Conservation (phyloP, 108 stramenopile species). For the Epithemia pelagica region DNA sequence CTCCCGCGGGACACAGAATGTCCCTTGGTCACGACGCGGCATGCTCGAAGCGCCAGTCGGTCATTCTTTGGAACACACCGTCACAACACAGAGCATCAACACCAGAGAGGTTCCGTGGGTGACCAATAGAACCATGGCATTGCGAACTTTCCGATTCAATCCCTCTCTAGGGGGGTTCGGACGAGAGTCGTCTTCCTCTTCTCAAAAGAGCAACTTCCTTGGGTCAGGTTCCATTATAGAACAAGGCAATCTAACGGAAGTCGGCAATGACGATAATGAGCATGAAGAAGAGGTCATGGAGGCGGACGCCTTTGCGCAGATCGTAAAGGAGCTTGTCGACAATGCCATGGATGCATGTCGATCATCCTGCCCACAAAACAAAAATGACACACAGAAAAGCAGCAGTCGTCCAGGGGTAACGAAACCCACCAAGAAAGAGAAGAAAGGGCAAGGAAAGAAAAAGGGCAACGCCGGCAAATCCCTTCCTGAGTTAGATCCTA, state of each 20-base stretch:
- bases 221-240: neutral
- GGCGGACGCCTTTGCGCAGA: constrained; percentile 75
- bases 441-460: constrained; percentile 9
- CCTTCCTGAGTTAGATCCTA: too few relatives aligned
- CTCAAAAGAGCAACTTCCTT: neutral
- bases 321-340: constrained; percentile 85
- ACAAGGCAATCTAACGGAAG: too few relatives aligned
- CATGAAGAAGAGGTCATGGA: constrained; percentile 9
- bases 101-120: too few relatives aligned
- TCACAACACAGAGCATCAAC: too few relatives aligned
- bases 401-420: neutral
- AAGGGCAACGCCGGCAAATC: neutral
- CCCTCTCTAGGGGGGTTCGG: constrained; percentile 84
- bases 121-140: constrained; percentile 45
- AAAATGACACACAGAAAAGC: neutral
- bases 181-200: constrained; percentile 28
- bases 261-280: constrained; percentile 4
- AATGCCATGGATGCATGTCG: constrained; percentile 83
- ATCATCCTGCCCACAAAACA: neutral
- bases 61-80: too few relatives aligned
- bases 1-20: too few relatives aligned
- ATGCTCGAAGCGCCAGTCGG: too few relatives aligned
- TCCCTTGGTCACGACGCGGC: too few relatives aligned
- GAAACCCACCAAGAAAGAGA: neutral
- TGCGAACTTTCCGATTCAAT: constrained; percentile 70